phyloP scores from a whole-genome alignment of 257 asterid genomes.

The Petrea volubilis region DNA sequence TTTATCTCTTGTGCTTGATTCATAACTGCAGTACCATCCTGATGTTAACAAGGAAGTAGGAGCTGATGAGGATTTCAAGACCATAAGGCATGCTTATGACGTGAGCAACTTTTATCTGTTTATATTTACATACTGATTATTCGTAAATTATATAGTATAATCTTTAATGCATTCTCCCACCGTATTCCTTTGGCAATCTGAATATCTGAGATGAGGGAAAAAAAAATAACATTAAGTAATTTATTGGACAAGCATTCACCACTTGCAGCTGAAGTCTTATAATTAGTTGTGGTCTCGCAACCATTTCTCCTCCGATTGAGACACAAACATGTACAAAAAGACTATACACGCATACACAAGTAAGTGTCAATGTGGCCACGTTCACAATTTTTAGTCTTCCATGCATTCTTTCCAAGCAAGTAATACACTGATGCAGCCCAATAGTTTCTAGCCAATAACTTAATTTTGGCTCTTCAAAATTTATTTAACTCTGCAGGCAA shows the following conservation, averaged over 20 bases:
- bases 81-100: conserved; percentile 81
- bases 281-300: background rate
- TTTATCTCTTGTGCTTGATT: conserved; percentile 21
- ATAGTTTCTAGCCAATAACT: background rate
- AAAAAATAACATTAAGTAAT: background rate
- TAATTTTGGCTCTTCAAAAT: background rate
- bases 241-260: background rate
- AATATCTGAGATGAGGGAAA: background rate
- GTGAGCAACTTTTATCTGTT: conserved; percentile 40
- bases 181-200: background rate
- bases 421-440: too few relatives aligned
- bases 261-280: background rate
- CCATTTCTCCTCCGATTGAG: background rate
- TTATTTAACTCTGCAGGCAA: background rate
- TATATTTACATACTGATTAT: background rate
- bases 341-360: too few relatives aligned
- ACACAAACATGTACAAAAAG: background rate
- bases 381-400: background rate
- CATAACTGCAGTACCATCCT: conserved; percentile 79
- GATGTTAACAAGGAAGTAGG: conserved; percentile 83
- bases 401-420: too few relatives aligned
- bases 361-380: background rate
- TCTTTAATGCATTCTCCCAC: background rate
- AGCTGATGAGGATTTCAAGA: conserved; percentile 71
- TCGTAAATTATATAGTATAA: background rate